A percentile compares a stretch with the other conserved stretches of the same genome.
phyloP scores from a whole-genome alignment of 495 filamentous ascomycete genomes.

The Daldinia concentrica region DNA sequence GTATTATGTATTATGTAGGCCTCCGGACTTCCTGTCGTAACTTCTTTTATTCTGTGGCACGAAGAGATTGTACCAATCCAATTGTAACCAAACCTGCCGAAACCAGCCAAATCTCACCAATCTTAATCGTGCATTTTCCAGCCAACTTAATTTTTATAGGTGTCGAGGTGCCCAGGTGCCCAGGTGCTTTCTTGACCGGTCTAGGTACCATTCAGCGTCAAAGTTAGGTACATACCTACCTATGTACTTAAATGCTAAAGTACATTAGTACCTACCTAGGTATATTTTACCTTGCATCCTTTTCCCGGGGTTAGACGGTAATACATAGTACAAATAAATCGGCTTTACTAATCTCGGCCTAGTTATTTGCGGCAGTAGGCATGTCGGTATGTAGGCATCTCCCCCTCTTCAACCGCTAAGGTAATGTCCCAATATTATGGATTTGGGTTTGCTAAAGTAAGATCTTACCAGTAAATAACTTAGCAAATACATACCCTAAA shows the following conservation, averaged over 20 bases:
- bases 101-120: not conserved
- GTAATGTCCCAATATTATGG: conserved; percentile 13
- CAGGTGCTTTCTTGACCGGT: not conserved
- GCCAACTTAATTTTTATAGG: not conserved
- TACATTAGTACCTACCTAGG: too few species aligned
- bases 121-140: not conserved
- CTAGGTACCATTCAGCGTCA: not conserved
- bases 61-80: not conserved
- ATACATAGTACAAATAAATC: not conserved
- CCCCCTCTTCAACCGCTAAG: not conserved
- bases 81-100: not conserved
- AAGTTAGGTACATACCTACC: not conserved
- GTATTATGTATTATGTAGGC: conserved; percentile 2
- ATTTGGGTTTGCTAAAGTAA: conserved; percentile 15
- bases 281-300: not conserved
- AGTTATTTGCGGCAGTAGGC: conserved; percentile 9
- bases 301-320: not conserved
- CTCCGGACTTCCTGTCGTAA: not conserved
- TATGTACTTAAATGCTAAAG: too few species aligned
- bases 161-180: not conserved
- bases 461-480: not conserved
- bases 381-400: conserved; percentile 1
- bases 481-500: too few species aligned
- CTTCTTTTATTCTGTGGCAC: not conserved
- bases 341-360: conserved; percentile 12